A percentile compares a stretch with the other conserved stretches of the same genome.
Conservation (phyloP, 768 basidiomycete species). For the Mycena kentingensis region DNA sequence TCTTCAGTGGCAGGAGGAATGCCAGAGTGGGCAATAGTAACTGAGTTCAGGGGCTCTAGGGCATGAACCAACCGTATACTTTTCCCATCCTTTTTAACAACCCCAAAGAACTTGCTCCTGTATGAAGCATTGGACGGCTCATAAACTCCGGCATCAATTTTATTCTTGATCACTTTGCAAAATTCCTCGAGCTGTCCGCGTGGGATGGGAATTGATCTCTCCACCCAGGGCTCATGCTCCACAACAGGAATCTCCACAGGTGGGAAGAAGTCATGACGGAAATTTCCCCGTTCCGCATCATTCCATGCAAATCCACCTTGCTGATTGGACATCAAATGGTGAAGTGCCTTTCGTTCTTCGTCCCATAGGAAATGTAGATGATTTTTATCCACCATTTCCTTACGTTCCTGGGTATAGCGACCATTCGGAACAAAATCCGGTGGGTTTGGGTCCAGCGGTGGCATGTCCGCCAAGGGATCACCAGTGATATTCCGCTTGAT, state of each 20-base stretch:
- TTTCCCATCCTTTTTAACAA: slow-evolving; percentile 27
- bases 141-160: slow-evolving; percentile 17
- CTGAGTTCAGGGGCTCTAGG: slow-evolving; percentile 29
- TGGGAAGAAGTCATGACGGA: too few species aligned
- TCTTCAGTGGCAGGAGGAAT: slow-evolving; percentile 20
- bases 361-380: slow-evolving; percentile 24
- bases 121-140: slow-evolving; percentile 23
- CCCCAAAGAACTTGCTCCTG: slow-evolving; percentile 34
- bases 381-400: slow-evolving; percentile 21
- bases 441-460: slow-evolving; percentile 15
- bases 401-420: slow-evolving; percentile 21
- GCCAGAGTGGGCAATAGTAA: slow-evolving; percentile 24
- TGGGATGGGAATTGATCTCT: slow-evolving; percentile 15
- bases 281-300: neutral
- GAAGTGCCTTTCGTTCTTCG: slow-evolving; percentile 29
- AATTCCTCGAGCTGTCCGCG: slow-evolving; percentile 14
- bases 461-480: slow-evolving; percentile 26
- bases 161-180: slow-evolving; percentile 19
- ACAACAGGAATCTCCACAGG: too few species aligned
- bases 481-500: slow-evolving; percentile 22
- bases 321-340: slow-evolving; percentile 24
- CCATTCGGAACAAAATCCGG: slow-evolving; percentile 20
- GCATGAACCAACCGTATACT: slow-evolving; percentile 26
- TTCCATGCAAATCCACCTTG: slow-evolving; percentile 11
- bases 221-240: slow-evolving; percentile 24